These are phyloP conservation scores for Paramecium bursaria DNA, from an alignment of 73 alveolate species.

Conservation along the genomic window DNA sequence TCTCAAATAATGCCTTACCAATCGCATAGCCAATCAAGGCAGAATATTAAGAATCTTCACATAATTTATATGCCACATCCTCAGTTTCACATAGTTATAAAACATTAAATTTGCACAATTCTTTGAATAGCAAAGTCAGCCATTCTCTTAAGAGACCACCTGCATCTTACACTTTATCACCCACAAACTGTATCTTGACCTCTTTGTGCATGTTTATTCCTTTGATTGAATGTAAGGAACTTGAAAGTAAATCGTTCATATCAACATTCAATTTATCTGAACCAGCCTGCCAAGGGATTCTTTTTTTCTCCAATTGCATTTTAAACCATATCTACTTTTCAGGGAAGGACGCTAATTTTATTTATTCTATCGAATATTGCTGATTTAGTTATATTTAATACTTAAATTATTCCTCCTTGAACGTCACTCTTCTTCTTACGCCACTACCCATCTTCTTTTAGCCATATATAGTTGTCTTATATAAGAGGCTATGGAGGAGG, in stretches of 20 bases:
- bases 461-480: constrained; percentile 53
- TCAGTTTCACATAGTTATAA: constrained; percentile 62
- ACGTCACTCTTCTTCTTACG: constrained; percentile 1
- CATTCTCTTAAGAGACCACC: constrained; percentile 79
- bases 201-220: constrained; percentile 63
- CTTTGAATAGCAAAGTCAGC: constrained; percentile 61
- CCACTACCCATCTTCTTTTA: constrained; percentile 33
- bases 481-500: background rate
- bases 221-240: background rate
- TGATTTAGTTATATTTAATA: background rate
- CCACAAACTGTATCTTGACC: constrained; percentile 70
- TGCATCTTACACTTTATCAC: constrained; percentile 78
- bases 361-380: background rate
- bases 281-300: constrained; percentile 74
- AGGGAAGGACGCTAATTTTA: constrained; percentile 1
- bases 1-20: constrained; percentile 91
- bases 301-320: constrained; percentile 59
- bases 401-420: constrained; percentile 36
- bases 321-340: constrained; percentile 70
- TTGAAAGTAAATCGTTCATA: constrained; percentile 16
- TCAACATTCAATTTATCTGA: constrained; percentile 49
- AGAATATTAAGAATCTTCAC: constrained; percentile 60
- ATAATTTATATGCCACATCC: constrained; percentile 68
- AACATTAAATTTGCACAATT: constrained; percentile 53
- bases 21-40: constrained; percentile 88